Conservation (phyloP, 805 yeast species). For the Ogataea populi-albae region DNA sequence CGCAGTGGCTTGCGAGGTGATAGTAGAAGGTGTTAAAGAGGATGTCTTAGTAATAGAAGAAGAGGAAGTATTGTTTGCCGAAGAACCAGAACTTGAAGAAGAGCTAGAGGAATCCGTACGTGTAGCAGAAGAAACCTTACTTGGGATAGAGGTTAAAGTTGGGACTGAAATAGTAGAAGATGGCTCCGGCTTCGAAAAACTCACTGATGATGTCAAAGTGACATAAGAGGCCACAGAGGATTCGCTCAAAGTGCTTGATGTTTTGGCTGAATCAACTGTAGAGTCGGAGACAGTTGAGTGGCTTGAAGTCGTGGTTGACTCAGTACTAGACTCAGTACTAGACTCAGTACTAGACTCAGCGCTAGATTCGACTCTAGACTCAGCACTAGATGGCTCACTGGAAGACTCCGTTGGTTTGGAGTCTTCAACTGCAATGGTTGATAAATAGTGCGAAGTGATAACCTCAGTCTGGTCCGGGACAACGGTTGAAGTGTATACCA, state of each 20-base stretch:
- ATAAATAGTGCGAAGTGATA: conserved; percentile 16
- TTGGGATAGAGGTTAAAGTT: neutral
- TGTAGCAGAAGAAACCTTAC: conserved; percentile 14
- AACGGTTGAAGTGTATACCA: conserved; percentile 30
- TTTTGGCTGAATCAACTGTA: conserved; percentile 29
- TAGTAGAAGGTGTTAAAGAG: conserved; percentile 16
- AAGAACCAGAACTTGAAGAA: conserved; percentile 9
- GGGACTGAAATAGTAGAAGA: conserved; percentile 10
- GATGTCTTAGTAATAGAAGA: conserved; percentile 13
- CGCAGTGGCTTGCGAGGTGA: conserved; percentile 9
- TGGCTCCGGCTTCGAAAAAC: conserved; percentile 11
- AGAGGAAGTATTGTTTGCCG: conserved; percentile 4
- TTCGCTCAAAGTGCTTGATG: conserved; percentile 7
- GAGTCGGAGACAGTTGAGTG: conserved; percentile 9
- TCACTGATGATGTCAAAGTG: conserved; percentile 4
- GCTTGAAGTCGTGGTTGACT: conserved; percentile 5
- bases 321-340: conserved; percentile 4
- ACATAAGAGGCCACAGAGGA: conserved; percentile 7
- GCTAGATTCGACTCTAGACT: conserved; percentile 5
- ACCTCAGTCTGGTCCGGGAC: conserved; percentile 21
- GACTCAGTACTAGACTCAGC: conserved; percentile 5
- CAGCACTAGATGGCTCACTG: conserved; percentile 3
- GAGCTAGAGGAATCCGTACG: conserved; percentile 16
- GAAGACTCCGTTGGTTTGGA: neutral
- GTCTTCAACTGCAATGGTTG: conserved; percentile 12